These are phyloP conservation scores for Geosmithia morbida DNA, from an alignment of 2,329 filamentous ascomycete genomes.

Conservation along the genomic window DNA sequence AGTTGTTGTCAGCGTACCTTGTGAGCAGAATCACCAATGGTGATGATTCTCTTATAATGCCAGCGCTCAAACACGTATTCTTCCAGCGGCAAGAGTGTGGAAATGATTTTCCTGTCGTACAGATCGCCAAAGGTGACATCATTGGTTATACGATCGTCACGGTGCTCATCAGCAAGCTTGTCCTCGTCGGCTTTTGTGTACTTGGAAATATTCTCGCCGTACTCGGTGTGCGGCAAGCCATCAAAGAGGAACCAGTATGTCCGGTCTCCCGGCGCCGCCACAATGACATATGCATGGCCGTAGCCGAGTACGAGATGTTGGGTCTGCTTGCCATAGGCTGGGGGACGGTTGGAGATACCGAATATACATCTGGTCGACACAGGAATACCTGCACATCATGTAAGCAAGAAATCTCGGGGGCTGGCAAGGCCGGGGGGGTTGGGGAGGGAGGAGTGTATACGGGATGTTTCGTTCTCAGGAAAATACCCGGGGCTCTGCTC, in stretches of 20 bases:
- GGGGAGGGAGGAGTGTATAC: no score
- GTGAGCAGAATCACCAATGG: conserved; percentile 25
- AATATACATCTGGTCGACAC: conserved; percentile 17
- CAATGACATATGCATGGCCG: conserved; percentile 9
- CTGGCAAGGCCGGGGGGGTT: no score
- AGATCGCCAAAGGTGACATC: conserved; percentile 11
- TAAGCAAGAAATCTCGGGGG: conserved; percentile 8
- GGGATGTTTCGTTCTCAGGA: conserved; percentile 4
- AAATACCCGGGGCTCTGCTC: conserved; percentile 9
- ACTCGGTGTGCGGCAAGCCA: conserved; percentile 11
- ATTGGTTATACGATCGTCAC: neutral
- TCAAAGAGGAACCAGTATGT: conserved; percentile 21
- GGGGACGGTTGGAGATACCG: conserved; percentile 16
- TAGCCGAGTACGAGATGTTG: conserved; percentile 1
- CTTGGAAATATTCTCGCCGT: conserved; percentile 8
- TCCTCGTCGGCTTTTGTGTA: conserved; percentile 8
- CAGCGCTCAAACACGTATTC: conserved; percentile 23
- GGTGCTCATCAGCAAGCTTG: conserved; percentile 1
- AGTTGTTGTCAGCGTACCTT: conserved; percentile 11
- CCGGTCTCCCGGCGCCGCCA: conserved; percentile 11
- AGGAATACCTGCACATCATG: conserved; percentile 11
- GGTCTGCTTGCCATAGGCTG: conserved; percentile 2
- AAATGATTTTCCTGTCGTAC: conserved; percentile 11
- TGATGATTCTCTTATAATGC: conserved; percentile 20
- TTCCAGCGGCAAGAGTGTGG: conserved; percentile 15